Base-by-base conservation (phyloP, 2,329 filamentous ascomycete species). In the Botrytis pseudocinerea region DNA sequence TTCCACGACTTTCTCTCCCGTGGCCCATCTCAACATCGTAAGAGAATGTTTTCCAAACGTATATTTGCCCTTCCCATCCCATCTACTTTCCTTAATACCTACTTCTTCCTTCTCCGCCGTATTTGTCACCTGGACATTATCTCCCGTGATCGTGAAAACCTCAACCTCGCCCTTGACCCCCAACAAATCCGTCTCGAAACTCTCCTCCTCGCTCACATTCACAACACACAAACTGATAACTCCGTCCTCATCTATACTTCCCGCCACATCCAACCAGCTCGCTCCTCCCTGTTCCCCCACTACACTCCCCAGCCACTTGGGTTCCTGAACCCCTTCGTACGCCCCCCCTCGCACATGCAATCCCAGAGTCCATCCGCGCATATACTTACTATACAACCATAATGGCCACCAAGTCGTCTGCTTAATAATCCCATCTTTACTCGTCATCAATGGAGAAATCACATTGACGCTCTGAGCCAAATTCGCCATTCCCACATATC, bases 351-450 rank as follows among this genome's bases (percentile, higher is more conserved):
- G 85, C 10, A 95, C 87, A 80, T 94, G 90, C 4, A 89, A 84
- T 5, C 88, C 89, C 2, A 95, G 82, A 0, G 90, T 91, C 79
- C 87, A 87, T 3, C 93, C 93, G 48, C 91, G 89, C 92, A 95
- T 95, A 81, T 88, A 90, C 79, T 86, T 87, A 73, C 85, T 86
- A 78, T 91, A 91, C 59, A 92, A 81, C 74, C 87, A 83, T 65
- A 91, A 81, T 1, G 89, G 88, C 86, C 87, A 91, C 86, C 88
- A 91, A 5, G 87, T 91, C 1, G 89, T 89, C 81, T 91, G 90
- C 81, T 89, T 90, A 48, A 87, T 78, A 38, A 91, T 82, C 0
- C 88, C 88, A 0, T 85, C 81, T 70, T 85, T 83, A 0, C 83
- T 88, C 0, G 90, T 91, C 88, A 91, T 91, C 48, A 92, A 82